A percentile compares a stretch with the other conserved stretches of the same genome.
Conservation (phyloP, 176 grass and related monocot genomes). For the Themeda triandra region DNA sequence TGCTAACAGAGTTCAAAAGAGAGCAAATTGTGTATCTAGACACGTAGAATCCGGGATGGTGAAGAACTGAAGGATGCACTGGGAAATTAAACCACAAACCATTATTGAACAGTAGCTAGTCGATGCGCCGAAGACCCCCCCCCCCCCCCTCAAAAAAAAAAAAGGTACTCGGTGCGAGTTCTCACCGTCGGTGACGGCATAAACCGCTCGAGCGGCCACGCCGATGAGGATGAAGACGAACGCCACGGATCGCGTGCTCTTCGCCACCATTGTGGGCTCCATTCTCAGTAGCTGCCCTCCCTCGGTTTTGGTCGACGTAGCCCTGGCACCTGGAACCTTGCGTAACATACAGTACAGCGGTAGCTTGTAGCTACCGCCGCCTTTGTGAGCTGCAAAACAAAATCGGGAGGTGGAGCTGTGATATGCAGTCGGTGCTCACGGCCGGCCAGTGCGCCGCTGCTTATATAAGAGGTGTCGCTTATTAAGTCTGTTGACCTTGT, state of each 20-base stretch:
- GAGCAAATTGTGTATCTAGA: neutral
- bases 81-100: neutral
- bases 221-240: conserved; percentile 18
- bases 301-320: neutral
- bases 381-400: neutral
- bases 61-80: no score
- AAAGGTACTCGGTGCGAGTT: neutral
- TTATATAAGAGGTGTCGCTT: neutral
- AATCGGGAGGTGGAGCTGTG: neutral
- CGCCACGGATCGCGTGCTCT: neutral
- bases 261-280: neutral
- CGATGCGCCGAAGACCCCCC: no score
- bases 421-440: neutral
- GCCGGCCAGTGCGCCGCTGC: neutral
- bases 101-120: neutral
- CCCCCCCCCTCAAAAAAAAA: no score
- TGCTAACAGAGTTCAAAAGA: neutral
- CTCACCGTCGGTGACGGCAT: conserved; percentile 35
- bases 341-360: neutral
- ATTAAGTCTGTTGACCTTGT: neutral
- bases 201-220: conserved; percentile 1
- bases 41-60: neutral
- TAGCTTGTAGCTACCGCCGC: neutral
- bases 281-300: neutral
- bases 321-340: neutral